Conservation (phyloP, 768 basidiomycete species). For the Xerocomus brunneocitrinus region DNA sequence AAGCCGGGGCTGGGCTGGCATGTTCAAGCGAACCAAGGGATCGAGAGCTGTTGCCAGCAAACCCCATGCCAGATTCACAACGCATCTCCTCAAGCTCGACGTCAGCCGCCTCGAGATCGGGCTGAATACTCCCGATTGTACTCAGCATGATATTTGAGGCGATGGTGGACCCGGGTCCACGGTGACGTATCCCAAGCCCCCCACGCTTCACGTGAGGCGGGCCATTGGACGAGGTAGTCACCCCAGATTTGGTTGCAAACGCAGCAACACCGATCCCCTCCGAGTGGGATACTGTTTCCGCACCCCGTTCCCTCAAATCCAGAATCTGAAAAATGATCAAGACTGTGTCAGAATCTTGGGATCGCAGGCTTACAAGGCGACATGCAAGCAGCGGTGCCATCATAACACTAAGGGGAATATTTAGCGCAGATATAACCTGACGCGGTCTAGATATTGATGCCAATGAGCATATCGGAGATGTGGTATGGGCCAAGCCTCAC, state of each 20-base stretch:
- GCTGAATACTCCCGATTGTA: conserved; percentile 57
- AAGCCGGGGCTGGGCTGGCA: conserved; percentile 50
- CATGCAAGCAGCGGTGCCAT: conserved; percentile 76
- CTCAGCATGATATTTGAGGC: conserved; percentile 62
- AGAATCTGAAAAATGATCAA: conserved; percentile 52
- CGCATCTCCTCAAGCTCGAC: conserved; percentile 53
- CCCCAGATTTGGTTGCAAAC: conserved; percentile 59
- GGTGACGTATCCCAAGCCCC: conserved; percentile 47
- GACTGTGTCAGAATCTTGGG: background rate
- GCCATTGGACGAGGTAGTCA: conserved; percentile 24
- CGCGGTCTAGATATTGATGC: conserved; percentile 50
- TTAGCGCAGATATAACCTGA: conserved; percentile 78
- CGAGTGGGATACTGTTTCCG: conserved; percentile 72
- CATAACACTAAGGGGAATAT: conserved; percentile 83
- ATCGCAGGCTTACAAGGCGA: conserved; percentile 50
- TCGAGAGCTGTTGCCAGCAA: conserved; percentile 42
- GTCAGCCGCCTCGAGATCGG: conserved; percentile 47
- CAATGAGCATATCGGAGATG: conserved; percentile 3
- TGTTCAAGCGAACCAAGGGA: conserved; percentile 29
- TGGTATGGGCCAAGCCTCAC: conserved; percentile 36
- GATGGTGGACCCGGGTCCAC: conserved; percentile 46
- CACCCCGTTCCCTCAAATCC: conserved; percentile 77
- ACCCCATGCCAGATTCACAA: conserved; percentile 48
- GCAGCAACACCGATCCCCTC: conserved; percentile 66
- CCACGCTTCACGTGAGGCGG: conserved; percentile 21